These are phyloP conservation scores for Malassezia psittaci DNA, from an alignment of 1,284 basidiomycete species.

Conservation along the genomic window DNA sequence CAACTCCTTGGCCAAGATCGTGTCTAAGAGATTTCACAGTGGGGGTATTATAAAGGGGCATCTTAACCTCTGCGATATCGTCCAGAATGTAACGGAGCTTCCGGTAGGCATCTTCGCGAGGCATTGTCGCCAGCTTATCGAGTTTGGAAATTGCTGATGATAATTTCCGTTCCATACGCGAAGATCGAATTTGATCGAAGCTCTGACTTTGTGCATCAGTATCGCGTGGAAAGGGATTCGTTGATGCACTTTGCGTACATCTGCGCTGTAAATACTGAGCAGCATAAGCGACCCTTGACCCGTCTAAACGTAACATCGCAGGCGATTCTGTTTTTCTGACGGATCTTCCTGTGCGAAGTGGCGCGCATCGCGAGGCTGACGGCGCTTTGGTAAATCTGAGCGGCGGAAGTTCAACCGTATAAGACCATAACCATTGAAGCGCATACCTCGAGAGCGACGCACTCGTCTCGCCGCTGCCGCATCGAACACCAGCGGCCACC, in stretches of 20 bases:
- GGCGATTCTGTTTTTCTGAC: background rate
- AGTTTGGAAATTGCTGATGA: too few species aligned
- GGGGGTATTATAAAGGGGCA: too few species aligned
- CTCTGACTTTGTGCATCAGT: too few species aligned
- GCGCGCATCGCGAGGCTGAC: background rate
- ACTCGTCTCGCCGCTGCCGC: background rate
- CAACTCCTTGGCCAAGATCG: background rate
- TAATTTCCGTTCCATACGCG: too few species aligned
- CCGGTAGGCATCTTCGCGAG: too few species aligned
- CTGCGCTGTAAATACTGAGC: background rate
- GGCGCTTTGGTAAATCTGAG: background rate
- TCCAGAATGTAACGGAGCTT: too few species aligned
- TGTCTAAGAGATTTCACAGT: background rate
- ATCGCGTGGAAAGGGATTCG: background rate
- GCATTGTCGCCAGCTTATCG: too few species aligned
- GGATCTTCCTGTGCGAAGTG: background rate
- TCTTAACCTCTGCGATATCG: too few species aligned
- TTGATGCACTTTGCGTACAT: background rate
- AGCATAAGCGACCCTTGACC: background rate
- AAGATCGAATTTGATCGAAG: too few species aligned
- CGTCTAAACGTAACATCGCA: background rate
- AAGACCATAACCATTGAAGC: conserved; percentile 13
- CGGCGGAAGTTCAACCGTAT: conserved; percentile 14
- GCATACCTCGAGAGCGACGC: background rate
- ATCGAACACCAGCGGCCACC: background rate